phyloP scores from a whole-genome alignment of 139 green algal species.

The Asterochloris sp. region DNA sequence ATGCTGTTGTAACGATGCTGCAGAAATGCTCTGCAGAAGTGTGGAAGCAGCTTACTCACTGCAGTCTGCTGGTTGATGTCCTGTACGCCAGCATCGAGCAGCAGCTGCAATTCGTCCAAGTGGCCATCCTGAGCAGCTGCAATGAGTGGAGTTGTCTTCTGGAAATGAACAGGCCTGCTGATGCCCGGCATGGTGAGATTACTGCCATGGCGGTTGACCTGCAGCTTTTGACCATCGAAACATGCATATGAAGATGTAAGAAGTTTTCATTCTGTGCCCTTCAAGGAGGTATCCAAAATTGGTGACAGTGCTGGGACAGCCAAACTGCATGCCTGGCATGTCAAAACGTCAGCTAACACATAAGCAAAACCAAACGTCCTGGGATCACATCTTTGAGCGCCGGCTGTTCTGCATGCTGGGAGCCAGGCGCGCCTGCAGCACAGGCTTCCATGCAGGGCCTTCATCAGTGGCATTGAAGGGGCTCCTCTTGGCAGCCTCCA shows the following conservation, averaged over 20 bases:
- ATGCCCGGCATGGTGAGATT: too few relatives aligned
- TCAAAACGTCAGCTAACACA: too few relatives aligned
- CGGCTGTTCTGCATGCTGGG: conserved; percentile 3
- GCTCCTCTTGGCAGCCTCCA: conserved; percentile 63
- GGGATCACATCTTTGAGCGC: too few relatives aligned
- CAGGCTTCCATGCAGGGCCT: conserved; percentile 67
- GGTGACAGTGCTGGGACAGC: too few relatives aligned
- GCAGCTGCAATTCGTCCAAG: neutral
- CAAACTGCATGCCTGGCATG: too few relatives aligned
- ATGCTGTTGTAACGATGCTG: neutral
- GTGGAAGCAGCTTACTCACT: neutral
- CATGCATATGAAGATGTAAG: too few relatives aligned
- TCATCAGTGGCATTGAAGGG: conserved; percentile 84
- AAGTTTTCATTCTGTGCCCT: too few relatives aligned
- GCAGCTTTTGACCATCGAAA: too few relatives aligned
- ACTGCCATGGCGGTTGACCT: too few relatives aligned
- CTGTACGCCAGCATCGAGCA: neutral
- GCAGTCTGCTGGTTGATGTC: neutral
- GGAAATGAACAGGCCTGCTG: too few relatives aligned
- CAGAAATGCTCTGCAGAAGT: neutral
- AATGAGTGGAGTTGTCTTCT: neutral
- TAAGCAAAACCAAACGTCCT: too few relatives aligned
- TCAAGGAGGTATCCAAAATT: too few relatives aligned
- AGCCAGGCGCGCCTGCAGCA: conserved; percentile 62
- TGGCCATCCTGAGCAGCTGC: neutral